Evolutionary conservation across 257 asterid genomes (phyloP).

Genomic region (Capsicum baccatum): DNA sequence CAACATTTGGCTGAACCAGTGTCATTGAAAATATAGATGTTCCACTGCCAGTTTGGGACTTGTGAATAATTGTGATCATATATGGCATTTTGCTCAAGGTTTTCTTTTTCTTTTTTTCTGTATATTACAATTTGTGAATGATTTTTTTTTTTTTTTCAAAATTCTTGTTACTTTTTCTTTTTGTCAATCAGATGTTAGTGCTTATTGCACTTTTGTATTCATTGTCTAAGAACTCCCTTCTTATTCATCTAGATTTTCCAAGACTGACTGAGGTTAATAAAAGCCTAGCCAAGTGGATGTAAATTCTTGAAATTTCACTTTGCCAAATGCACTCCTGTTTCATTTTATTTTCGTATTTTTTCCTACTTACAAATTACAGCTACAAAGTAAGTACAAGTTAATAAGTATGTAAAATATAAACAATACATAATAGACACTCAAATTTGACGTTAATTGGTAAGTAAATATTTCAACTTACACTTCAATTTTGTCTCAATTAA

Average conservation of each 20-base stretch:
- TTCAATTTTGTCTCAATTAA: too few relatives aligned
- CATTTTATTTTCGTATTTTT: too few relatives aligned
- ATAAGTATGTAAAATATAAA: too few relatives aligned
- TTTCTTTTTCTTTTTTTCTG: background rate
- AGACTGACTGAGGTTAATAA: background rate
- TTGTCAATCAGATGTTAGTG: background rate
- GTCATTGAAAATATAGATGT: slow-evolving; percentile 5
- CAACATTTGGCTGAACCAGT: background rate
- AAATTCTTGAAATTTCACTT: too few relatives aligned
- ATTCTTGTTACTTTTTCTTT: background rate
- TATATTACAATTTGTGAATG: slow-evolving; percentile 21
- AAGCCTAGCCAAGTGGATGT: too few relatives aligned
- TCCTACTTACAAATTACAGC: background rate
- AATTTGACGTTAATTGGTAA: too few relatives aligned
- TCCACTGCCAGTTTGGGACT: slow-evolving; percentile 25
- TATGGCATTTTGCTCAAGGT: background rate
- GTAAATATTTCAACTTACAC: too few relatives aligned
- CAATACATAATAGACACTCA: too few relatives aligned
- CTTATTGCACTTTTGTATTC: slow-evolving; percentile 19
- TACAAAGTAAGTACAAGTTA: background rate
- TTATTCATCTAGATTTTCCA: background rate
- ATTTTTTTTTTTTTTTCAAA: background rate
- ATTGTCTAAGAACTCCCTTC: background rate
- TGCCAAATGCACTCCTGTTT: too few relatives aligned
- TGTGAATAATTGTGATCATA: slow-evolving; percentile 28